Evolutionary conservation across 2,329 filamentous ascomycete species (phyloP), one percentile per base, ranked within the genome.

Genomic region (Grosmannia huntii): DNA sequence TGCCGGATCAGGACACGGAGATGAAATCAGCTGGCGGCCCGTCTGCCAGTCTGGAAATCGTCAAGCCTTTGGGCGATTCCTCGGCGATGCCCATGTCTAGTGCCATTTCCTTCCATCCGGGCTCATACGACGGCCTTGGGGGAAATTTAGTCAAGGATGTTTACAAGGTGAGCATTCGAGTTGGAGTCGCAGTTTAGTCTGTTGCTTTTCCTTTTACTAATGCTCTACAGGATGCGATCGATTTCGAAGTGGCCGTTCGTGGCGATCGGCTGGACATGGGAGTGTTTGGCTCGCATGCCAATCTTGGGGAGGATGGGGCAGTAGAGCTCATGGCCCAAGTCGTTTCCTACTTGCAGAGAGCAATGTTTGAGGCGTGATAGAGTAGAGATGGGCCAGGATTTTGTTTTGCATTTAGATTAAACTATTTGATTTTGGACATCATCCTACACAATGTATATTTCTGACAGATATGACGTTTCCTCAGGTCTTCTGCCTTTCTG

Each of bases 101-200:
- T n/a, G 12, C 19, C n/a, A 12, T 6, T 10, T 12, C 27, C 5
- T 21, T 57, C 5, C 27, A 36, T 3, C 61, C 63, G 1, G 27
- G n/a, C 2, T 28, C 60, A 4, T 58, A 65, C 6, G 49, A 55
- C 1, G 64, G 62, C 55, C 59, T 70, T 3, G 27, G 50, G 2
- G 36, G 33, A 0, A 72, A 72, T 27, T n/a, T 33, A 0, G 67
- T 68, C 0, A 60, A 55, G 12, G 63, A 67, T 21, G 66, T 66
- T 1, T 74, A 70, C 61, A 64, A 64, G 57, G 71, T 72, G 62
- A 62, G 69, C 65, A 11, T n/a, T 21, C 23, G n/a, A n/a, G 19
- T 14, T 9, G 0, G 19, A 31, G 16, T 1, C 10, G 5, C 14
- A n/a, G 4, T 11, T 6, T 6, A 3, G 4, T 3, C 31, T 21